Conservation (phyloP, 306 rosid genomes). For the Dryas drummondii region DNA sequence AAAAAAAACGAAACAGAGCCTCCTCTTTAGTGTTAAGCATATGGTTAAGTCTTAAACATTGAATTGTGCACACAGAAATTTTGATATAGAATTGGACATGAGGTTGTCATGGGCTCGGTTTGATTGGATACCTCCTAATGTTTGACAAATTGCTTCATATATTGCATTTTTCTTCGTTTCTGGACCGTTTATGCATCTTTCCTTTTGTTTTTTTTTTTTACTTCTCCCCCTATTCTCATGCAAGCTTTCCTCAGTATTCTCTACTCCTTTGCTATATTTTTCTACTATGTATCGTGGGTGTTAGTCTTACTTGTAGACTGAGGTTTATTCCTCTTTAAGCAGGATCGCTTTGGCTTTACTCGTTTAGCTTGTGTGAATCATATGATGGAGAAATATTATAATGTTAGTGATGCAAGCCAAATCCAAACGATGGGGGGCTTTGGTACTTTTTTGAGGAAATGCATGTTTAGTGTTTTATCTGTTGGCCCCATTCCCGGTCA, state of each 20-base stretch:
- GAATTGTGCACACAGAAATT: background rate
- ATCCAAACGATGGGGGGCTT: slow-evolving; percentile 32
- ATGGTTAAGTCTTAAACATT: background rate
- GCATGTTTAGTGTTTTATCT: slow-evolving; percentile 47
- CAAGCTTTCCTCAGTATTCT: background rate
- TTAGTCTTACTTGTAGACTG: slow-evolving; percentile 20
- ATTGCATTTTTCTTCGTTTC: background rate
- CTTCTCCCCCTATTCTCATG: background rate
- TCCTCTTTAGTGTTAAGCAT: background rate
- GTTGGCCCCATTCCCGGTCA: slow-evolving; percentile 72
- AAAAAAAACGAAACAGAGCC: background rate
- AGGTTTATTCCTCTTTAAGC: slow-evolving; percentile 21
- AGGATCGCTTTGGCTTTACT: slow-evolving; percentile 14
- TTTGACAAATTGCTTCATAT: slow-evolving; percentile 14
- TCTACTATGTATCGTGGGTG: background rate
- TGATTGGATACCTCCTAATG: background rate
- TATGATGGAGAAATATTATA: slow-evolving; percentile 39
- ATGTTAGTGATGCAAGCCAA: slow-evolving; percentile 21
- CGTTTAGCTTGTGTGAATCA: slow-evolving; percentile 15
- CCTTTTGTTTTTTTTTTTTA: background rate
- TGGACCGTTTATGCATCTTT: background rate
- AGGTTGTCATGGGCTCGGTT: background rate
- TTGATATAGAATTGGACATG: background rate
- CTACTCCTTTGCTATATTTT: background rate
- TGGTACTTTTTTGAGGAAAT: slow-evolving; percentile 47